Evolutionary conservation across 352 stramenopile species (phyloP), one percentile per base, ranked within the genome.

Genomic region (Globisporangium lucens): DNA sequence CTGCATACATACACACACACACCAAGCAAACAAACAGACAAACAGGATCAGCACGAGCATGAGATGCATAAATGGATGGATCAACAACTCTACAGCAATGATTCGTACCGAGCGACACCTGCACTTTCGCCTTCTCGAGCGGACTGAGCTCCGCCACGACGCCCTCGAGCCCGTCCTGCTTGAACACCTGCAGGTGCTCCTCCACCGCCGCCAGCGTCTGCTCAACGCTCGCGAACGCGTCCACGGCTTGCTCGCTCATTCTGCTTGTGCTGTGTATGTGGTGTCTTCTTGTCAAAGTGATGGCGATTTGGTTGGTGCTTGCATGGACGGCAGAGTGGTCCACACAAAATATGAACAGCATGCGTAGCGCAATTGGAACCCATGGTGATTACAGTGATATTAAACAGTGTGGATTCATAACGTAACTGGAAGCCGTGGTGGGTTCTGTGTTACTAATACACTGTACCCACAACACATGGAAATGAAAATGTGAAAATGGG

Each of bases 41-140:
- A 13, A 53, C 22, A 55, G 20, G 49, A 15, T n/a, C n/a, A 56
- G 41, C 22, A 20, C 13, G 9, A 24, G 33, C 41, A 49, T 56
- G 46, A 24, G 33, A 56, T 29, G 15, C 20, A 60, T 9, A 4
- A 4, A 17, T 30, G 49, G n/a, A 22, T 49, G 43, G 47, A 27
- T 30, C n/a, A 22, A 56, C 9, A 20, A 35, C 53, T 27, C n/a
- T 4, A 33, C 6, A 12, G n/a, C 46, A 24, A n/a, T 24, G 38
- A 20, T 61, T 49, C 56, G 33, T 61, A 96, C 88, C 86, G 3
- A 96, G 67, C 20, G 85, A 91, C 51, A 96, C 88, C 64, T 94
- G 82, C 61, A 94, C 78, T 67, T 95, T 96, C 35, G 88, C 88
- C 46, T 89, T 87, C 64, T 94, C 83, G 30, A 96, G 63, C 20